Conservation (phyloP, 1,139 yeast species). For the Blastobotrys buckinghamii region DNA sequence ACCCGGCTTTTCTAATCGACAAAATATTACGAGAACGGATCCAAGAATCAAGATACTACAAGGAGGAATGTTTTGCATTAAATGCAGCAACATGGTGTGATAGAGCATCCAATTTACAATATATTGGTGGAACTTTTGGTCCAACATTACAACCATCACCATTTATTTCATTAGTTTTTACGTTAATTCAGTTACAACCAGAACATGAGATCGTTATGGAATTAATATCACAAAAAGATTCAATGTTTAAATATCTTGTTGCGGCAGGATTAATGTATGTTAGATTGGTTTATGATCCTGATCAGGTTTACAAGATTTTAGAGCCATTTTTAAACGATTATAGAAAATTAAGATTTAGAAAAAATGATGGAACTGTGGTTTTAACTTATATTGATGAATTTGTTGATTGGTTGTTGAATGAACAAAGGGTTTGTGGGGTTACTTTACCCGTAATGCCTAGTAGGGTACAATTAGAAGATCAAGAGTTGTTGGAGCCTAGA, state of each 20-base stretch:
- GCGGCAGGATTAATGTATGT: slow-evolving; percentile 55
- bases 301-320: slow-evolving; percentile 42
- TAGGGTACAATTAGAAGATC: slow-evolving; percentile 37
- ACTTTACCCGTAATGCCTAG: slow-evolving; percentile 54
- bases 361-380: slow-evolving; percentile 28
- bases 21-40: slow-evolving; percentile 65
- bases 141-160: slow-evolving; percentile 50
- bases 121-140: slow-evolving; percentile 45
- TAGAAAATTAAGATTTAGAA: slow-evolving; percentile 43
- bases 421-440: slow-evolving; percentile 51
- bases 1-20: slow-evolving; percentile 54
- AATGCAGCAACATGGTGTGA: slow-evolving; percentile 48
- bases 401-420: slow-evolving; percentile 46
- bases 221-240: slow-evolving; percentile 47
- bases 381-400: slow-evolving; percentile 53
- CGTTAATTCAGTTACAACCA: slow-evolving; percentile 62
- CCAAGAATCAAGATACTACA: slow-evolving; percentile 63
- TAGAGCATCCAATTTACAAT: slow-evolving; percentile 38
- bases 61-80: slow-evolving; percentile 53
- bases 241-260: slow-evolving; percentile 56
- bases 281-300: slow-evolving; percentile 45
- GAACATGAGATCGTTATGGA: slow-evolving; percentile 45
- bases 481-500: slow-evolving; percentile 35
- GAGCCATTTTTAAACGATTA: slow-evolving; percentile 51
- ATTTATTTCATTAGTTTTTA: slow-evolving; percentile 57